Percentiles rank a stretch among this genome's conserved stretches.
Evolutionary conservation across 192 early-diverging fungal genomes (phyloP).

Genomic region (Coemansia sp.): DNA sequence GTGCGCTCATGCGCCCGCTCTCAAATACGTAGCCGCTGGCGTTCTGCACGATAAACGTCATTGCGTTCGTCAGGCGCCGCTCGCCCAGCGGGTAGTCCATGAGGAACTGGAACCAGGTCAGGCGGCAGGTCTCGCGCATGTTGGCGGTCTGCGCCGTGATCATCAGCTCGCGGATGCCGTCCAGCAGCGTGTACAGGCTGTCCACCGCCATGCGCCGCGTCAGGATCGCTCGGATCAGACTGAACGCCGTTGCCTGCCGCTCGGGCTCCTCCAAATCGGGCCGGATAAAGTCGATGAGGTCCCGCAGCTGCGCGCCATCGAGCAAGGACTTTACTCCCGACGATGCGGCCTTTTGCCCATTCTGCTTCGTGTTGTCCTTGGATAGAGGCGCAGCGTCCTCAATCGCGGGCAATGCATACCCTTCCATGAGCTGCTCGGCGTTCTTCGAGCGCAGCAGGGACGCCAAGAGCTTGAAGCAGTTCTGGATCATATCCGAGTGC

Average conservation of each 20-base stretch:
- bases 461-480: slow-evolving; percentile 81
- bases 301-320: slow-evolving; percentile 67
- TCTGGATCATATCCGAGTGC: slow-evolving; percentile 72
- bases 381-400: neutral
- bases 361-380: no score
- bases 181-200: slow-evolving; percentile 95
- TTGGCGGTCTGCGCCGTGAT: slow-evolving; percentile 81
- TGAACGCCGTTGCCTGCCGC: slow-evolving; percentile 80
- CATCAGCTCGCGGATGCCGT: slow-evolving; percentile 78
- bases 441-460: slow-evolving; percentile 78
- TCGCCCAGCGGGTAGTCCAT: slow-evolving; percentile 95
- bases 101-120: slow-evolving; percentile 86
- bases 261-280: slow-evolving; percentile 93
- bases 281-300: slow-evolving; percentile 76
- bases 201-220: slow-evolving; percentile 82
- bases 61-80: slow-evolving; percentile 76
- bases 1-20: slow-evolving; percentile 86
- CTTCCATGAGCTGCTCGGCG: slow-evolving; percentile 64
- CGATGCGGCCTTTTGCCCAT: neutral
- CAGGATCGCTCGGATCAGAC: slow-evolving; percentile 86
- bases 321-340: slow-evolving; percentile 31
- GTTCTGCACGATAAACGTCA: slow-evolving; percentile 90
- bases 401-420: slow-evolving; percentile 21
- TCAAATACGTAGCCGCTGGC: slow-evolving; percentile 86
- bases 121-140: slow-evolving; percentile 83